These are phyloP conservation scores for Epichloe sylvatica DNA, from an alignment of 2,329 filamentous ascomycete genomes.

Conservation along the genomic window DNA sequence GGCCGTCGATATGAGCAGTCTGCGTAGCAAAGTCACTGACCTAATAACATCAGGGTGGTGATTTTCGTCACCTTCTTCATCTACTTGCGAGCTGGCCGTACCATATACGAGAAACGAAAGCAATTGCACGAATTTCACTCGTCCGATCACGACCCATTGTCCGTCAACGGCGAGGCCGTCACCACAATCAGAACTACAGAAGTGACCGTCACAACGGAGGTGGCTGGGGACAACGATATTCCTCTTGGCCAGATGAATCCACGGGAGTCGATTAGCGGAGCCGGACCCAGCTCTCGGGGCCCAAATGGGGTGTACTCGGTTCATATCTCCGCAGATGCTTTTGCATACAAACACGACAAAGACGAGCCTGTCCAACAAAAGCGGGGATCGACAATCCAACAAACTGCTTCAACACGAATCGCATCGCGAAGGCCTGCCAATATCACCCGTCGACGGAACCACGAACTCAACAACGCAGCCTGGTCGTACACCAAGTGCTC, in stretches of 20 bases:
- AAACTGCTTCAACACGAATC: slow-evolving; percentile 8
- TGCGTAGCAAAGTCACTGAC: background rate
- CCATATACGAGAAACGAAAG: slow-evolving; percentile 53
- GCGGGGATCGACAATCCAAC: slow-evolving; percentile 11
- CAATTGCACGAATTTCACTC: slow-evolving; percentile 43
- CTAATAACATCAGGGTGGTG: slow-evolving; percentile 33
- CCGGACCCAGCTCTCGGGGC: slow-evolving; percentile 6
- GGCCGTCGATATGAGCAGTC: too few species aligned
- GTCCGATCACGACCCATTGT: slow-evolving; percentile 27
- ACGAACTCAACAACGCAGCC: slow-evolving; percentile 47
- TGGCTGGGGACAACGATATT: slow-evolving; percentile 11
- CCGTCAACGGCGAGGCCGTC: slow-evolving; percentile 30
- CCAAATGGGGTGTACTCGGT: slow-evolving; percentile 32
- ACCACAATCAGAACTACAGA: slow-evolving; percentile 44
- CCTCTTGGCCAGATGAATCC: slow-evolving; percentile 13
- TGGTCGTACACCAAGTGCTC: slow-evolving; percentile 59
- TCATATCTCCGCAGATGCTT: slow-evolving; percentile 29
- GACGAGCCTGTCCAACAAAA: slow-evolving; percentile 16
- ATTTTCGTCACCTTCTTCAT: slow-evolving; percentile 50
- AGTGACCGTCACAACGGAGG: slow-evolving; percentile 47
- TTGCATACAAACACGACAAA: slow-evolving; percentile 3
- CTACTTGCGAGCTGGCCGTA: slow-evolving; percentile 50
- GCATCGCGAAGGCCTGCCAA: slow-evolving; percentile 13
- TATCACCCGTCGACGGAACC: slow-evolving; percentile 23
- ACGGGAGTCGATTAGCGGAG: slow-evolving; percentile 5